A percentile compares a stretch with the other conserved stretches of the same genome.
These are phyloP conservation scores for Oropetium thomaeum DNA, from an alignment of 176 grass and related monocot species.

Conservation along the genomic window DNA sequence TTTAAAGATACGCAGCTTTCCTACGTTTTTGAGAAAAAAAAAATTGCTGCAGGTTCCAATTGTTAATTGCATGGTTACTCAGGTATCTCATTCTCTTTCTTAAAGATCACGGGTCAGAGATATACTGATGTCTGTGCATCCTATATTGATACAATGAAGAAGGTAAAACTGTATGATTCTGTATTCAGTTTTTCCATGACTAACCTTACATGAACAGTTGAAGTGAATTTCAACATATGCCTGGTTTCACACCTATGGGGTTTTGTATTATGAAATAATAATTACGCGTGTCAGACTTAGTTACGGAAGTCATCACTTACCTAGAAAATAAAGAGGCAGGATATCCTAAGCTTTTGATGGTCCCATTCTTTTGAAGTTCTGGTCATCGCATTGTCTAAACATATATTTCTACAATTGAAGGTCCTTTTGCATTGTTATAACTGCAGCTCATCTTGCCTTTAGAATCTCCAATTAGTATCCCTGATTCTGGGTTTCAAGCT, in stretches of 20 bases:
- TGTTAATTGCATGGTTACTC: constrained; percentile 35
- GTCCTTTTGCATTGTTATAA: constrained; percentile 1
- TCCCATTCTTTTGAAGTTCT: background rate
- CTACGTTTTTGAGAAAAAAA: background rate
- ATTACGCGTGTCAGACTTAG: background rate
- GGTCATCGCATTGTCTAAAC: background rate
- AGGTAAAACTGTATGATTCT: constrained; percentile 43
- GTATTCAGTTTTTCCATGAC: constrained; percentile 13
- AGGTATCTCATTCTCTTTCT: constrained; percentile 80
- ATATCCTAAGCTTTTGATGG: constrained; percentile 9
- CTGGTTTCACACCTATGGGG: constrained; percentile 1
- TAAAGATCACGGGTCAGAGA: constrained; percentile 73
- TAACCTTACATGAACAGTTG: constrained; percentile 6
- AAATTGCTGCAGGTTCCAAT: background rate
- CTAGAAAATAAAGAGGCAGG: background rate
- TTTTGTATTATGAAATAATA: background rate
- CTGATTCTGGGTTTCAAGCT: background rate
- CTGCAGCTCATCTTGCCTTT: constrained; percentile 9
- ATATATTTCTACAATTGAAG: background rate
- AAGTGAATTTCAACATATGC: constrained; percentile 7
- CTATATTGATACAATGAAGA: constrained; percentile 85
- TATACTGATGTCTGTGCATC: constrained; percentile 55
- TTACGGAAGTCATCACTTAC: constrained; percentile 6
- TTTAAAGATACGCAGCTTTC: no score
- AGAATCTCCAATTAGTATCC: background rate